phyloP scores from a whole-genome alignment of 805 yeast genomes.

The Dipodascus geniculatus region DNA sequence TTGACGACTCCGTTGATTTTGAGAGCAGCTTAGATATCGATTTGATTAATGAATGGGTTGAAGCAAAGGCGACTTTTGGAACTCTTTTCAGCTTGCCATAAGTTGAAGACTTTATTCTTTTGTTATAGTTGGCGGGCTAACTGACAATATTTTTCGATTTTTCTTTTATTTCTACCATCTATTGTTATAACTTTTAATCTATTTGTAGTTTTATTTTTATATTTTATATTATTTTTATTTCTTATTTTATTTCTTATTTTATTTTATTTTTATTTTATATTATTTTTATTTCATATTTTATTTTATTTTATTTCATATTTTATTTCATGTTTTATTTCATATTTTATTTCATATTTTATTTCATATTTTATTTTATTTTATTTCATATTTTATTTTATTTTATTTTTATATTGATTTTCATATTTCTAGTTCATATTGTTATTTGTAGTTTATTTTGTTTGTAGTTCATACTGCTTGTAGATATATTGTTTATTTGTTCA shows the following conservation, averaged over 20 bases:
- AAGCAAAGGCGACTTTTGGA: constrained; percentile 35
- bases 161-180: not conserved
- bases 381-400: no score
- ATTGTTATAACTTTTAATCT: not conserved
- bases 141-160: not conserved
- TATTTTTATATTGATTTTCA: no score
- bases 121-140: not conserved
- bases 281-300: not conserved
- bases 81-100: constrained; percentile 21
- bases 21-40: constrained; percentile 39
- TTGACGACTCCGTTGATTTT: constrained; percentile 43
- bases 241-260: not conserved
- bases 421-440: not conserved
- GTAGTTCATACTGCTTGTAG: no score
- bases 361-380: no score
- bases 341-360: not conserved
- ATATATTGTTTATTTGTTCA: no score
- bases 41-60: constrained; percentile 34
- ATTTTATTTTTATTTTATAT: not conserved
- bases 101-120: not conserved
- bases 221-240: not conserved
- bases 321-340: not conserved
- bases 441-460: not conserved
- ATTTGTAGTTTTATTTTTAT: not conserved
- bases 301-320: not conserved